Evolutionary conservation across 257 asterid species (phyloP), one percentile per base, ranked within the genome.

Genomic region (Ligustrum vulgare): DNA sequence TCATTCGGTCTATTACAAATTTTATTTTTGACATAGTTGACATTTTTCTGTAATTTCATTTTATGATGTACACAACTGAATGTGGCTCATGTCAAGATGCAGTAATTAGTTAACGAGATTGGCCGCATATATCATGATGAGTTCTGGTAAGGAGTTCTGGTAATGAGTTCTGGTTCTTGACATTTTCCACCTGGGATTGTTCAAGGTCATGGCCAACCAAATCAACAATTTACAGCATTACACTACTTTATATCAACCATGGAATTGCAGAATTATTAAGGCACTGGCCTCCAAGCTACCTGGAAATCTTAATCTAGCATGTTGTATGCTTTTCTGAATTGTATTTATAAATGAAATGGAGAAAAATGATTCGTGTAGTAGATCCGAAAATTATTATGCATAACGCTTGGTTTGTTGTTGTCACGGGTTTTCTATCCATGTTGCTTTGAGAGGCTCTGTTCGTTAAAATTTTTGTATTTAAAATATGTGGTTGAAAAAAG

Each of bases 21-120:
- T 39, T 39, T 39, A 39, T 39, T 39, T 39, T 8, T 37, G 43
- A 37, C 8, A 37, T 37, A 8, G 3, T 39, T 39, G 45, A 39
- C 12, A 39, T 39, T 3, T 39, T 39, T 39, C 12, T 8, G 0
- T 39, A 39, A 39, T 1, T 39, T 39, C 45, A 8, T 39, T 39
- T 39, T 39, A 3, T 39, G 2, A 9, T 39, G 45, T 22, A 16
- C 33, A 31, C 83, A 79, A 83, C 47, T 82, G 34, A 79, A 82
- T 63, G 23, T 82, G n/a, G 86, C 79, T 16, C 72, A 82, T 23
- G 86, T 84, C 6, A 82, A 79, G 82, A 76, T 76, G 84, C 86
- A 72, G n/a, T 82, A 82, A 56, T 43, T 79, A 84, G 77, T 76
- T 31, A 82, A 82, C 41, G 84, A 70, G 22, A 78, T 25, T 22